These are phyloP conservation scores for Epichloe uncinata DNA, from an alignment of 2,329 filamentous ascomycete species.

Conservation along the genomic window DNA sequence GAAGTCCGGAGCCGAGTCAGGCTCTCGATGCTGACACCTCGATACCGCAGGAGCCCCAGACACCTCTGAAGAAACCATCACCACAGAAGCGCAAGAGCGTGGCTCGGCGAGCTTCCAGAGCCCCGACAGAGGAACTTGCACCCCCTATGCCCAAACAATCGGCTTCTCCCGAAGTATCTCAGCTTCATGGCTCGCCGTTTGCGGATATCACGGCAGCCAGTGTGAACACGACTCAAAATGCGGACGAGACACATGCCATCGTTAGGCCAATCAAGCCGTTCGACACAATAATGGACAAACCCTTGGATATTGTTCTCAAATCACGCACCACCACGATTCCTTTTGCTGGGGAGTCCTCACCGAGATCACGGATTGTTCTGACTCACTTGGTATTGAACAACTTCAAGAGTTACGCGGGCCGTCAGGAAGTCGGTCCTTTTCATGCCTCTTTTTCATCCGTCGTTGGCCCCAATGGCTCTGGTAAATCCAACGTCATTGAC, in stretches of 20 bases:
- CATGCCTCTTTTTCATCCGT: constrained; percentile 96
- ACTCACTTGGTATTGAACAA: constrained; percentile 86
- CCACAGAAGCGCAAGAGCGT: constrained; percentile 57
- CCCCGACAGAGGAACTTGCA: constrained; percentile 24
- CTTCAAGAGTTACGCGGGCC: constrained; percentile 97
- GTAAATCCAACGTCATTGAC: constrained; percentile 98
- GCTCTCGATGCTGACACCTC: constrained; percentile 20
- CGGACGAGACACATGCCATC: constrained; percentile 23
- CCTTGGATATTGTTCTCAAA: constrained; percentile 88
- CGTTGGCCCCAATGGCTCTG: constrained; percentile 93
- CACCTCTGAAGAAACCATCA: constrained; percentile 28
- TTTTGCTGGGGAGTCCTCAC: constrained; percentile 59
- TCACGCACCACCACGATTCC: constrained; percentile 58
- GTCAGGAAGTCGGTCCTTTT: constrained; percentile 91
- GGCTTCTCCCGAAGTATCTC: constrained; percentile 40
- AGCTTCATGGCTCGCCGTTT: constrained; percentile 43
- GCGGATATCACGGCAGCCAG: constrained; percentile 59
- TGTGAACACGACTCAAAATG: constrained; percentile 33
- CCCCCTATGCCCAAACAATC: constrained; percentile 39
- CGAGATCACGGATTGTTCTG: constrained; percentile 82
- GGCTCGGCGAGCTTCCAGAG: constrained; percentile 27
- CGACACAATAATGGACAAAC: constrained; percentile 68
- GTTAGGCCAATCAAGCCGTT: constrained; percentile 63
- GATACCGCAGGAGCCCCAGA: constrained; percentile 19
- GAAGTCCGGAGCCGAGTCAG: constrained; percentile 18